Evolutionary conservation across 805 yeast species (phyloP).

Genomic region (Schizosaccharomyces octosporus): DNA sequence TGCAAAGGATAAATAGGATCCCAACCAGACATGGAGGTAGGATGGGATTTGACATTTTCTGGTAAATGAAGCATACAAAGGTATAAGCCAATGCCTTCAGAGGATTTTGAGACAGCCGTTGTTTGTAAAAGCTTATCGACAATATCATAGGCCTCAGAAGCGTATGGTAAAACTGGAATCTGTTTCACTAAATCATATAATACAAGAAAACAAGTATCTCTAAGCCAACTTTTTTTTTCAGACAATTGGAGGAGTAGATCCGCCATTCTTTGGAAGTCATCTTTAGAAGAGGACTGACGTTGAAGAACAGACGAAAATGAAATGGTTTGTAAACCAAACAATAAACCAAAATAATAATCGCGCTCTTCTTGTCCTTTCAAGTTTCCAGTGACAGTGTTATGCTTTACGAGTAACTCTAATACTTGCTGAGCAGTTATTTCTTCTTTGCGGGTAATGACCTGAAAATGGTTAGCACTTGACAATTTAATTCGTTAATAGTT

Average conservation of each 20-base stretch:
- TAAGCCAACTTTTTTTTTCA: conserved; percentile 49
- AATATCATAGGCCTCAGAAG: conserved; percentile 5
- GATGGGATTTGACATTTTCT: conserved; percentile 4
- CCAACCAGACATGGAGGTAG: conserved; percentile 24
- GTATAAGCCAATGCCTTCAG: conserved; percentile 61
- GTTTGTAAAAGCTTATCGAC: conserved; percentile 25
- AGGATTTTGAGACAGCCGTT: conserved; percentile 32
- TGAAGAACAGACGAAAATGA: conserved; percentile 27
- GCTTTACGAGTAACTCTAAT: background rate
- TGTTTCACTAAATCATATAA: conserved; percentile 27
- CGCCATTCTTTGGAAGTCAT: conserved; percentile 20
- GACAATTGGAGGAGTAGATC: conserved; percentile 32
- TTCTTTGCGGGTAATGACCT: background rate
- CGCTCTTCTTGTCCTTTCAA: conserved; percentile 65
- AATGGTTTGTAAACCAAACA: conserved; percentile 63
- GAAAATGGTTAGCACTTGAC: background rate
- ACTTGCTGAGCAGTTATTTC: background rate
- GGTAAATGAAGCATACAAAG: conserved; percentile 14
- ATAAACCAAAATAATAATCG: conserved; percentile 51
- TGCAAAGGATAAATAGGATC: conserved; percentile 45
- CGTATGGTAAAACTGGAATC: background rate
- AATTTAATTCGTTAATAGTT: background rate
- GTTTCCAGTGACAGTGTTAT: conserved; percentile 15
- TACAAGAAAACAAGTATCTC: conserved; percentile 59
- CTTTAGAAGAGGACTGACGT: conserved; percentile 9